A percentile compares a stretch with the other conserved stretches of the same genome.
These are phyloP conservation scores for Dendrocalamus sinicus DNA, from an alignment of 176 grass and related monocot genomes.

Conservation along the genomic window DNA sequence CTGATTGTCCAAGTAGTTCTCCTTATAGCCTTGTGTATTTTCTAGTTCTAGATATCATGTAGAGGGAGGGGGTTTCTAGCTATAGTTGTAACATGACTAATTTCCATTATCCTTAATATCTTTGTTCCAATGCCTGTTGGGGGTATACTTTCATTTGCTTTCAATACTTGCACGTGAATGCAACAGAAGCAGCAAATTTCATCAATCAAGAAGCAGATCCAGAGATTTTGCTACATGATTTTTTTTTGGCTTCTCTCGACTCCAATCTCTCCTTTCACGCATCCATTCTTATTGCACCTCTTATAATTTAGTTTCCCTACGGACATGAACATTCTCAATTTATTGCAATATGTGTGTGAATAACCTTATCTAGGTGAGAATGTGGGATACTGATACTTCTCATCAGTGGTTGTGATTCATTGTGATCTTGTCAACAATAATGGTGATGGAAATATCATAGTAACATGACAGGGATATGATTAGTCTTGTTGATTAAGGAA, in stretches of 20 bases:
- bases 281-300: not conserved
- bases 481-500: not conserved
- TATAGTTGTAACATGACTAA: not conserved
- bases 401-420: not conserved
- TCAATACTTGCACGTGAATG: not conserved
- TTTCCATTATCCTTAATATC: not conserved
- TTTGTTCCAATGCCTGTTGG: slow-evolving; percentile 2
- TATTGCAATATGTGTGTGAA: not conserved
- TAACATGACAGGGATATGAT: not conserved
- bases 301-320: not conserved
- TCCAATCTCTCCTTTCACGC: not conserved
- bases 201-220: not conserved
- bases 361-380: not conserved
- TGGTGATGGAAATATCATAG: not conserved
- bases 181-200: slow-evolving; percentile 5
- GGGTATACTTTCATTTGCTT: not conserved
- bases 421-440: not conserved
- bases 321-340: not conserved
- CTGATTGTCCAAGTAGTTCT: not conserved
- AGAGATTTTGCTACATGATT: not conserved
- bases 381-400: not conserved
- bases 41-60: not conserved
- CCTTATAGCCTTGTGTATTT: not conserved
- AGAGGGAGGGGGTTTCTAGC: not conserved
- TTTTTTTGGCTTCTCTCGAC: not conserved